phyloP scores from a whole-genome alignment of 495 filamentous ascomycete species.

The Penicillium longicatenatum region DNA sequence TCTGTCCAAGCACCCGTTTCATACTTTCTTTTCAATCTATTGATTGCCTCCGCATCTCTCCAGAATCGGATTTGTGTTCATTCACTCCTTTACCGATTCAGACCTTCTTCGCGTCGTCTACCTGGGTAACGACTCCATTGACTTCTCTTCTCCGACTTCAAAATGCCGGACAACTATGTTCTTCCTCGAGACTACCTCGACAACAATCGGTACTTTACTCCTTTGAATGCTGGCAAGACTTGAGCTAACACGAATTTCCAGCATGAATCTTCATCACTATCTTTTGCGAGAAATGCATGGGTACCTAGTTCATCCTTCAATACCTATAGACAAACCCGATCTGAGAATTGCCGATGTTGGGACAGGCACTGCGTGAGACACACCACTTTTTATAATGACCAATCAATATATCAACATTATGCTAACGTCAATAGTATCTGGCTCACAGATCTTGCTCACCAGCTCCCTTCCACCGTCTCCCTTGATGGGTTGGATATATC shows the following conservation, averaged over 20 bases:
- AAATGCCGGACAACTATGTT: no score
- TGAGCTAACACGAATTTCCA: neutral
- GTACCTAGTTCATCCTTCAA: conserved; percentile 9
- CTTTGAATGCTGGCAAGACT: neutral
- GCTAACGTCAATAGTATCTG: neutral
- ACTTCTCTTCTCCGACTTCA: no score
- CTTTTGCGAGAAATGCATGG: neutral
- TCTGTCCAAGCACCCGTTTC: no score
- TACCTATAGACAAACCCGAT: neutral
- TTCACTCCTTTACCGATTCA: no score
- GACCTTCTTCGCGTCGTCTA: no score
- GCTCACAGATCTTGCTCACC: conserved; percentile 1
- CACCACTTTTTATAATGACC: no score
- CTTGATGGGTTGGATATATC: conserved; percentile 1
- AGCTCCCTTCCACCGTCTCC: neutral
- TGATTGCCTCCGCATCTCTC: no score
- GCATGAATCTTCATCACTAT: neutral
- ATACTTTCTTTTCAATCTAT: no score
- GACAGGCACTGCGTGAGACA: conserved; percentile 9
- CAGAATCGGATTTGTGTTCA: no score
- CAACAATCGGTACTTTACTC: neutral
- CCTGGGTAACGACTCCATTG: no score
- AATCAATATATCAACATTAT: no score
- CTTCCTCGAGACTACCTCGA: neutral
- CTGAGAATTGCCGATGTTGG: conserved; percentile 15